Evolutionary conservation across 2,329 filamentous ascomycete genomes (phyloP).

Genomic region (Neurospora sp.): DNA sequence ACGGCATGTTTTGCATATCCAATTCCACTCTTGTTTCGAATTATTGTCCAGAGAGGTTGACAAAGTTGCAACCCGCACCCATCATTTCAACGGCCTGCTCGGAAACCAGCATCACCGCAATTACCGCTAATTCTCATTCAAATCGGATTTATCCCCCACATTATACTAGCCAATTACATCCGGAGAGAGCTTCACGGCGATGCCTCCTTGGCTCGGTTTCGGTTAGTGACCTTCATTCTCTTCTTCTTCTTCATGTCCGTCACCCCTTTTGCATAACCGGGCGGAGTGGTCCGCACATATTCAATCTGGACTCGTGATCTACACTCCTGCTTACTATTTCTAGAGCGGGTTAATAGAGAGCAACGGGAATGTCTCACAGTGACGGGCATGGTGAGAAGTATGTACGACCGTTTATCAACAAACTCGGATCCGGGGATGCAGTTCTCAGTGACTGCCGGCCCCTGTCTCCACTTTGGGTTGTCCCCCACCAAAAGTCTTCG

Average conservation of each 20-base stretch:
- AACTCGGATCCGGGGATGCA: background rate
- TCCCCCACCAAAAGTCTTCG: too few relatives aligned
- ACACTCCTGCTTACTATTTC: background rate
- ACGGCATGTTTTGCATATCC: background rate
- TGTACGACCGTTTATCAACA: background rate
- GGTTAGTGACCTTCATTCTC: too few relatives aligned
- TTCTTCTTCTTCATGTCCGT: background rate
- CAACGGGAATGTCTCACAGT: background rate
- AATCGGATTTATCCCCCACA: too few relatives aligned
- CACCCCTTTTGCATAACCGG: background rate
- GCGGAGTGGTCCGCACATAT: background rate
- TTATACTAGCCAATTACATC: too few relatives aligned
- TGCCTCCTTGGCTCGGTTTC: background rate
- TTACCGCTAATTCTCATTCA: too few relatives aligned
- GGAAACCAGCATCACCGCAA: background rate
- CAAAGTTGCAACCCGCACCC: background rate
- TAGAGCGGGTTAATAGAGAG: background rate
- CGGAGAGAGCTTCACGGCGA: too few relatives aligned
- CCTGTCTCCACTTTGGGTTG: too few relatives aligned
- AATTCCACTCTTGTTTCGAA: background rate
- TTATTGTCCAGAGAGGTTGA: background rate
- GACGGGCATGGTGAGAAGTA: background rate
- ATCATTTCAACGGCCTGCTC: background rate
- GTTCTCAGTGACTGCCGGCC: background rate
- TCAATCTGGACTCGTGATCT: background rate